Base-by-base conservation (phyloP, 345 rosid genomes). In the Boechera stricta region DNA sequence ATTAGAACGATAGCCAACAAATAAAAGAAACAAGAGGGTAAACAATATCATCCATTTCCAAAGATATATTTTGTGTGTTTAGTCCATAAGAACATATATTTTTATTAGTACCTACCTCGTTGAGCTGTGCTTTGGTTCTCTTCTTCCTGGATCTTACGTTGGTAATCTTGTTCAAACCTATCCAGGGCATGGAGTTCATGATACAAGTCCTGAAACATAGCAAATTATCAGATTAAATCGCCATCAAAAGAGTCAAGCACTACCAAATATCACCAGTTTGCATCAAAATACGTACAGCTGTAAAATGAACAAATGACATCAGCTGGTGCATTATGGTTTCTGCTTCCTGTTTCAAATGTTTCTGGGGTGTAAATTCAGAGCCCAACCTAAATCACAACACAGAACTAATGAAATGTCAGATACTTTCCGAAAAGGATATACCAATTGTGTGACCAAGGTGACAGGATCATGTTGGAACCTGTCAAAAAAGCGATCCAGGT, bases 131-230 rank as follows among this genome's bases (percentile, higher is more conserved):
- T 95, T 35, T 89, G 79, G 71, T 80, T 90, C 79, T 92, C 97
- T 75, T 92, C 97, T 85, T 89, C 99, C 79, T 87, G 96, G 75
- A 90, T 88, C 87, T 91, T 92, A 72, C 96, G 98, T 72, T 84
- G 92, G 85, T 87, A 92, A 75, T 95, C 99, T 89, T 95, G 99
- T 77, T 92, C 98, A 84, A 92, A 95, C 85, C 97, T 89, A 84
- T 95, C 99, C 84, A 95, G 80, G 59, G 99, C 94, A 75, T 92
- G 98, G 80, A 89, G 85, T 77, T 95, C 99, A 74, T 95, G 99
- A 81, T 95, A 95, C 65, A 95, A 79, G 78, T 95, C 99, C 99
- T 95, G 89, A 81, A 72, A 29, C 49, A 74, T 45, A 47, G 6
- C 28, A 63, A 26, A 64, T 48, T 60, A 42, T 5, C 41, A 74